Conservation (phyloP, 345 rosid species). For the Lumnitzera littorea region DNA sequence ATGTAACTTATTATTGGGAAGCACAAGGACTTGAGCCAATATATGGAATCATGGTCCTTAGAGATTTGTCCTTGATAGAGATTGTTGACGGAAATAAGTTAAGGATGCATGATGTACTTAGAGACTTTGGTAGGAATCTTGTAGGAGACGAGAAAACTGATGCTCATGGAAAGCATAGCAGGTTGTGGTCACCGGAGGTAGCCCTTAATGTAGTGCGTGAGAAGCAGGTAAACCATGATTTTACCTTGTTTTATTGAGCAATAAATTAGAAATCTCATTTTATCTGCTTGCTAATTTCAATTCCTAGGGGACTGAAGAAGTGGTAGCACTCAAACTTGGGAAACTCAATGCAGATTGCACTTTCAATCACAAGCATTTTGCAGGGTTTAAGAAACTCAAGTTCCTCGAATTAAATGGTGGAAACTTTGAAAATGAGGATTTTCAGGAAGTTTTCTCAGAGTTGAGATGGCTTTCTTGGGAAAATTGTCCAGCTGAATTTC, state of each 20-base stretch:
- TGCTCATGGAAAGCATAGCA: slow-evolving; percentile 12
- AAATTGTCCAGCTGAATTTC: slow-evolving; percentile 1
- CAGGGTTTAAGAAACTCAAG: slow-evolving; percentile 11
- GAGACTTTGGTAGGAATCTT: slow-evolving; percentile 20
- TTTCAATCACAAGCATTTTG: slow-evolving; percentile 9
- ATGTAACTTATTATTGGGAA: slow-evolving; percentile 9
- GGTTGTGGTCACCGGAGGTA: slow-evolving; percentile 19
- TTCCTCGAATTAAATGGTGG: slow-evolving; percentile 6
- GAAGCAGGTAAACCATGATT: slow-evolving; percentile 6
- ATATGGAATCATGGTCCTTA: slow-evolving; percentile 10
- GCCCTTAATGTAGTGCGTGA: slow-evolving; percentile 8
- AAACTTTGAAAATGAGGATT: background rate
- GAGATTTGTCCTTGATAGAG: background rate
- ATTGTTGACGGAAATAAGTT: background rate
- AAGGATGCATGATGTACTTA: slow-evolving; percentile 14
- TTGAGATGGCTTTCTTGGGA: slow-evolving; percentile 16
- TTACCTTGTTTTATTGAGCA: background rate
- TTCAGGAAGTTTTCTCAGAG: slow-evolving; percentile 2
- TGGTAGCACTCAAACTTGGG: slow-evolving; percentile 15
- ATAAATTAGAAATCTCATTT: no score
- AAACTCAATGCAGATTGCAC: background rate
- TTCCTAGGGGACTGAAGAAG: slow-evolving; percentile 14
- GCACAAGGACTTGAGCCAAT: slow-evolving; percentile 9
- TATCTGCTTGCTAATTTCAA: background rate
- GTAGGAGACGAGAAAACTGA: slow-evolving; percentile 7